Percentiles rank a stretch among this genome's conserved stretches.
Conservation (phyloP, 139 green algal genomes). For the Tetradesmus obliquus region DNA sequence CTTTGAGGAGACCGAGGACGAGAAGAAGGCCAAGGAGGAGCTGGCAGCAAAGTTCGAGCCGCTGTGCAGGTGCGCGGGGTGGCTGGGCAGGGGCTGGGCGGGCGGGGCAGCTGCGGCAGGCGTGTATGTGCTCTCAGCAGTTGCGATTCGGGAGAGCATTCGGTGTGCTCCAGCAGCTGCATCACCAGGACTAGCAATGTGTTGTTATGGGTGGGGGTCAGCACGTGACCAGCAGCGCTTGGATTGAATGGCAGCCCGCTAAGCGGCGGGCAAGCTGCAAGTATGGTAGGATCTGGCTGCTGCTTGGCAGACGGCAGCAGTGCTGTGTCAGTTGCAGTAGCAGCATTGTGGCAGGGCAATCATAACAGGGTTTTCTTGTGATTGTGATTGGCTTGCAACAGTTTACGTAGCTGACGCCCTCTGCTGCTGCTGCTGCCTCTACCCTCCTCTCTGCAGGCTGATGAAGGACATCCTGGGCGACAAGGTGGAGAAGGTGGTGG, state of each 20-base stretch:
- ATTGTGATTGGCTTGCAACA: too few relatives aligned
- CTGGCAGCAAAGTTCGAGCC: conserved; percentile 89
- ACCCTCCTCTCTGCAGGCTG: conserved; percentile 33
- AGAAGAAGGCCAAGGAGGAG: conserved; percentile 95
- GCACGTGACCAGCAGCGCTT: too few relatives aligned
- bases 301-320: too few relatives aligned
- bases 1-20: conserved; percentile 81
- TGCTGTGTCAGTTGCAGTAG: too few relatives aligned
- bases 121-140: neutral
- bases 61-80: conserved; percentile 83
- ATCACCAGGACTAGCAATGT: neutral
- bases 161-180: neutral
- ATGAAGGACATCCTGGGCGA: conserved; percentile 99
- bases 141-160: neutral
- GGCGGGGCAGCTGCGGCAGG: neutral
- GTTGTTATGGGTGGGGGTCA: too few relatives aligned
- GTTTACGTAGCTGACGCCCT: too few relatives aligned
- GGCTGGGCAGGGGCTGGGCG: neutral
- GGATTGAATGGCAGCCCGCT: too few relatives aligned
- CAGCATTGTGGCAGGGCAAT: too few relatives aligned
- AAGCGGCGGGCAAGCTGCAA: too few relatives aligned
- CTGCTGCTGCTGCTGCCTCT: neutral
- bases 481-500: conserved; percentile 93
- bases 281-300: too few relatives aligned
- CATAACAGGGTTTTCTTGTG: neutral